Conservation (phyloP, 225 moss, liverwort and hornwort species). For the Takakia lepidozioides region DNA sequence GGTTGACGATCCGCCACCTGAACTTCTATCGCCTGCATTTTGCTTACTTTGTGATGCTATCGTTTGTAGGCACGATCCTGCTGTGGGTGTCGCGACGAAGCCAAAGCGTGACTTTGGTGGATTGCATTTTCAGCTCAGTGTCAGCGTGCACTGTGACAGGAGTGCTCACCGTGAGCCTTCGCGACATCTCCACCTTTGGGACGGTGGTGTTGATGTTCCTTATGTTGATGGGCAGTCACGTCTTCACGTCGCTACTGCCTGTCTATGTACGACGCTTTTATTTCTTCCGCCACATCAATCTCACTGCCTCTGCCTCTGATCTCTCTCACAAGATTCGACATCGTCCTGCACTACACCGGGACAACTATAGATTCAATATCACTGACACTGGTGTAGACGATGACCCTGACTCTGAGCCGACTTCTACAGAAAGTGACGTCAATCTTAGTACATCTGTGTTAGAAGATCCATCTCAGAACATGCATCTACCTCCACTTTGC, state of each 20-base stretch:
- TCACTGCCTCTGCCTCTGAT: too few species aligned
- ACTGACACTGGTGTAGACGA: too few species aligned
- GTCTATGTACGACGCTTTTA: slow-evolving; percentile 35
- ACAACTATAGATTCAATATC: too few species aligned
- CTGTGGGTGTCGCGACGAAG: slow-evolving; percentile 40
- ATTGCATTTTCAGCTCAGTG: slow-evolving; percentile 50
- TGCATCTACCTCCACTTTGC: too few species aligned
- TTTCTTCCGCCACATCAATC: slow-evolving; percentile 21
- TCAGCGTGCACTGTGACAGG: slow-evolving; percentile 53
- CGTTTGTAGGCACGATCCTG: slow-evolving; percentile 25
- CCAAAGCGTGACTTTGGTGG: slow-evolving; percentile 25
- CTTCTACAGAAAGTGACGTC: too few species aligned
- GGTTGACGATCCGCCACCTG: slow-evolving; percentile 2
- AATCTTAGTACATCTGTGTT: too few species aligned
- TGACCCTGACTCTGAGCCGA: too few species aligned
- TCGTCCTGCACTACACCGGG: too few species aligned
- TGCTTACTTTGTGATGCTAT: slow-evolving; percentile 31
- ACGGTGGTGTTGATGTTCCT: slow-evolving; percentile 27
- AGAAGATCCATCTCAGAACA: too few species aligned
- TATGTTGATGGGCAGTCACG: slow-evolving; percentile 48
- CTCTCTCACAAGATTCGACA: too few species aligned
- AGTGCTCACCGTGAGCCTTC: slow-evolving; percentile 29
- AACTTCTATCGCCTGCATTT: slow-evolving; percentile 41
- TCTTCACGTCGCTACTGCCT: slow-evolving; percentile 53
- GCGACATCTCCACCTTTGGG: slow-evolving; percentile 40